phyloP scores from a whole-genome alignment of 129 eudicot species.

The Escallonia rubra region DNA sequence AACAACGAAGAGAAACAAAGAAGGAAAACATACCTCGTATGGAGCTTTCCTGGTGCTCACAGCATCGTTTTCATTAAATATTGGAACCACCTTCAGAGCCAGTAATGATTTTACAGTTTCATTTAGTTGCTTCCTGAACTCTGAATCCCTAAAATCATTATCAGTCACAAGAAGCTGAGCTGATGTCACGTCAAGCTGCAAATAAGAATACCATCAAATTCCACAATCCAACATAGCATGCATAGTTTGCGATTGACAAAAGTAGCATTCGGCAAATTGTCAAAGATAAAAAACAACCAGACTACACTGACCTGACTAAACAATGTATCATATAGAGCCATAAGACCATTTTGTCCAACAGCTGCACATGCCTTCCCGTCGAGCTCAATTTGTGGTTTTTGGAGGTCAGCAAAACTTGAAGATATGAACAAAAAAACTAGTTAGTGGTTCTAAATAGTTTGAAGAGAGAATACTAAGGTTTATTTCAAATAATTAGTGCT shows the following conservation, averaged over 20 bases:
- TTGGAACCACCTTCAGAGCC: constrained; percentile 65
- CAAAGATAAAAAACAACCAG: not conserved
- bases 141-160: constrained; percentile 84
- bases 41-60: constrained; percentile 94
- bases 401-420: constrained; percentile 91
- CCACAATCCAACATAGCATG: not conserved
- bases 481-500: too few relatives aligned
- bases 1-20: not conserved
- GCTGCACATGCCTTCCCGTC: constrained; percentile 99
- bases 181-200: constrained; percentile 81
- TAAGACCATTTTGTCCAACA: constrained; percentile 96
- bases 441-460: not conserved
- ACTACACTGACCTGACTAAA: constrained; percentile 74
- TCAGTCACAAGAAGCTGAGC: constrained; percentile 94
- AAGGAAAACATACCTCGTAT: constrained; percentile 59
- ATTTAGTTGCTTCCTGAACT: constrained; percentile 67
- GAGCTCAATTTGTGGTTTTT: constrained; percentile 87
- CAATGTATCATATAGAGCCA: constrained; percentile 92
- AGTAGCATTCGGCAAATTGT: not conserved
- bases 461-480: not conserved
- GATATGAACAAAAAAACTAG: constrained; percentile 13
- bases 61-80: constrained; percentile 91
- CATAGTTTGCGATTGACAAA: not conserved
- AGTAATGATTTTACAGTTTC: constrained; percentile 75
- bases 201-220: constrained; percentile 8